A percentile compares a stretch with the other conserved stretches of the same genome.
Evolutionary conservation across 139 green algal genomes (phyloP).

Genomic region (Protoeuglena noctilucae): DNA sequence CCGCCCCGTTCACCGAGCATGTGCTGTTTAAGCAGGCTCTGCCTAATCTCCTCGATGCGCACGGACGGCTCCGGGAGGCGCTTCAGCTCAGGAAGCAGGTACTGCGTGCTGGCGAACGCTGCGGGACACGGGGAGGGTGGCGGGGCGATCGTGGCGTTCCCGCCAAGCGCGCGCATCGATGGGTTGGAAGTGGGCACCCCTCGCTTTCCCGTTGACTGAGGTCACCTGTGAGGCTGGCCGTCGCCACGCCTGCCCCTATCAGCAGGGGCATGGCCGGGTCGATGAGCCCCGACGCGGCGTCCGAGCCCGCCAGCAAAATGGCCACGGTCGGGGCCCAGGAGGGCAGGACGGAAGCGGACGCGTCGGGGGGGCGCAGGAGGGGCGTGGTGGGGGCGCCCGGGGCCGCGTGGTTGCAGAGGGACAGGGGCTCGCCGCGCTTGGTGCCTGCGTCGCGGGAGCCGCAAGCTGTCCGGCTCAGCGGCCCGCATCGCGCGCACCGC

Average conservation of each 20-base stretch:
- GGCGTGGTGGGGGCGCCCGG: constrained; percentile 27
- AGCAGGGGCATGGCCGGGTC: constrained; percentile 55
- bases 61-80: constrained; percentile 41
- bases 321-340: constrained; percentile 48
- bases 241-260: constrained; percentile 21
- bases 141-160: too few species aligned
- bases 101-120: constrained; percentile 22
- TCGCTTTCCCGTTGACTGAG: too few species aligned
- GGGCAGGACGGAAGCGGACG: constrained; percentile 22
- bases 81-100: constrained; percentile 64
- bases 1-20: constrained; percentile 6
- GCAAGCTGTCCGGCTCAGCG: too few species aligned
- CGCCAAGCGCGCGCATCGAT: too few species aligned
- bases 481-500: constrained; percentile 5
- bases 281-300: constrained; percentile 56
- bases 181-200: too few species aligned
- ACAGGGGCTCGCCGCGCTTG: constrained; percentile 56
- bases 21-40: constrained; percentile 65
- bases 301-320: constrained; percentile 40
- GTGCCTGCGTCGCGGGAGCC: constrained; percentile 43
- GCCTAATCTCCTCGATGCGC: constrained; percentile 35
- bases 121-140: too few species aligned
- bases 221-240: constrained; percentile 16
- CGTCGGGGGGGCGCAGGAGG: constrained; percentile 26
- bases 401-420: constrained; percentile 58